Evolutionary conservation across 768 basidiomycete species (phyloP).

Genomic region (Trametes gibbosa): DNA sequence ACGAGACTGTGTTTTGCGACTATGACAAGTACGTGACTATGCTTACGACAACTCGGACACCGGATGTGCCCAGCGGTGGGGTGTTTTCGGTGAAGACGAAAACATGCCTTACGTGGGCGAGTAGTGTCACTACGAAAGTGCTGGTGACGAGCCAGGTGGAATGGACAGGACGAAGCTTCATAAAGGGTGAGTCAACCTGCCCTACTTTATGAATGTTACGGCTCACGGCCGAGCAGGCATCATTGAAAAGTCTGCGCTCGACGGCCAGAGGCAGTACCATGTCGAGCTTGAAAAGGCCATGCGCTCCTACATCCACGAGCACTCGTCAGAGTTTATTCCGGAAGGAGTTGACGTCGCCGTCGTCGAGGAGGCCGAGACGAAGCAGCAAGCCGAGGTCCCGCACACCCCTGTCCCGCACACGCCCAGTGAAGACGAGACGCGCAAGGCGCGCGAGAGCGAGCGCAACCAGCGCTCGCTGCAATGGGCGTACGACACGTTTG

Average conservation of each 20-base stretch:
- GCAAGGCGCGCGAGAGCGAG: conserved; percentile 63
- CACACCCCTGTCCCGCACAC: conserved; percentile 4
- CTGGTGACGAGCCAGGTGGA: conserved; percentile 90
- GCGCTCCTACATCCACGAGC: conserved; percentile 84
- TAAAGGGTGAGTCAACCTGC: conserved; percentile 63
- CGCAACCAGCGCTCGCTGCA: conserved; percentile 72
- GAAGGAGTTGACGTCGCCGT: conserved; percentile 67
- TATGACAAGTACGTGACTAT: conserved; percentile 81
- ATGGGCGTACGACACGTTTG: conserved; percentile 87
- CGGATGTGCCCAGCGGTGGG: conserved; percentile 92
- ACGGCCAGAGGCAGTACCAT: conserved; percentile 90
- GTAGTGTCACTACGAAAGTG: conserved; percentile 69
- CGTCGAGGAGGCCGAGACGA: conserved; percentile 46
- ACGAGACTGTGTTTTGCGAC: conserved; percentile 78
- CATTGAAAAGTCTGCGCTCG: conserved; percentile 87
- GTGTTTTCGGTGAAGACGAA: conserved; percentile 93
- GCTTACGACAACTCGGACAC: conserved; percentile 87
- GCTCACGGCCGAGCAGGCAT: conserved; percentile 56
- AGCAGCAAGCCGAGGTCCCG: conserved; percentile 22
- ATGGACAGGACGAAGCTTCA: conserved; percentile 96
- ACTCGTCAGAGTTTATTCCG: conserved; percentile 86
- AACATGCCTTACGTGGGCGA: conserved; percentile 95
- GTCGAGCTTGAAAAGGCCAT: conserved; percentile 79
- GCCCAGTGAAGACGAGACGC: conserved; percentile 34
- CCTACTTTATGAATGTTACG: neutral